Base-by-base conservation (phyloP, 148 eudicot genomes). In the Linanthus parryae region DNA sequence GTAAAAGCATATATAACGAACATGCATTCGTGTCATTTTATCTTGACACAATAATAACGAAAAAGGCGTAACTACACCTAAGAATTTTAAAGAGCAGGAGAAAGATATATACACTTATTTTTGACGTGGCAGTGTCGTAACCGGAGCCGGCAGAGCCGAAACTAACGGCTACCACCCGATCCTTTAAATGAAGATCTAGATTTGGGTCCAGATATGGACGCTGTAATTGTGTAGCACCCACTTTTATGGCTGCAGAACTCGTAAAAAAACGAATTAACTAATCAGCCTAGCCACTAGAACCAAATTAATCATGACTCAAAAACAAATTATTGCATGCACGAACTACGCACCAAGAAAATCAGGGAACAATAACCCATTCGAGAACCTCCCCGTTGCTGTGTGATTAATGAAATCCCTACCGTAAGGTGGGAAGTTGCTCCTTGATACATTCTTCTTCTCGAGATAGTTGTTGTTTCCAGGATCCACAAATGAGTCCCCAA, bases 401-500 rank as follows among this genome's bases (percentile, higher is more conserved):
- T 9, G 2, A n/a, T n/a, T 10, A 0, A 26, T 20, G 24, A 52
- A 52, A 36, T 36, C 44, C 0, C 6, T 23, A 3, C 57, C 57
- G 22, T 52, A 52, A 10, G 57, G 57, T 0, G 57, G 31, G 3
- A 38, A 52, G 17, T 52, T 24, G 44, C 57, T 52, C 57, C 4
- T 52, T 15, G 44, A 28, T 7, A 1, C 3, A 2, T 28, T 52
- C 0, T 0, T 0, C 19, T n/a, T n/a, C n/a, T n/a, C n/a, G n/a
- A 52, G 22, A 44, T 21, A 36, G 8, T 15, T 16, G 9, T 52
- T 52, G 28, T 52, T 52, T 24, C 57, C 57, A 1, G 57, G 57
- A 24, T 52, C 57, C 7, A 52, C 57, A 11, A 52, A 52, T 1
- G 57, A 52, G 44, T 52, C 57, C 10, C 57, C 57, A 5, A 52